Evolutionary conservation across 2,329 filamentous ascomycete genomes (phyloP).

Genomic region (Harringtonia lauricola): DNA sequence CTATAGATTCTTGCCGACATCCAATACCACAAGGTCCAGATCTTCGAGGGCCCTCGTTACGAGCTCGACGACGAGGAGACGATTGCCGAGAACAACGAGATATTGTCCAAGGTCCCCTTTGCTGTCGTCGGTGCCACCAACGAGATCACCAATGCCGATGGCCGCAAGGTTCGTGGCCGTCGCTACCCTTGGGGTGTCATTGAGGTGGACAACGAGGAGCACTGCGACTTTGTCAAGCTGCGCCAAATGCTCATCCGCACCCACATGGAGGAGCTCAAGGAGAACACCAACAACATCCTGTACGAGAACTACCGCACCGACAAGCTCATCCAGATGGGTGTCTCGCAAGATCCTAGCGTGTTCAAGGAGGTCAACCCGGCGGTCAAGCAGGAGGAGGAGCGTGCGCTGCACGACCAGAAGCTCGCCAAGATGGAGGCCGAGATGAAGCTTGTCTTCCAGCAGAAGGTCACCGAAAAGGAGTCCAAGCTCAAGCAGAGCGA

Average conservation of each 20-base stretch:
- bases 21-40: slow-evolving; percentile 93
- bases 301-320: slow-evolving; percentile 99
- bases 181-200: slow-evolving; percentile 97
- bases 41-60: slow-evolving; percentile 97
- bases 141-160: slow-evolving; percentile 83
- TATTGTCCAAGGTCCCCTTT: slow-evolving; percentile 99
- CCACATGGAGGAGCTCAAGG: slow-evolving; percentile 99
- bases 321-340: slow-evolving; percentile 97
- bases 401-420: slow-evolving; percentile 96
- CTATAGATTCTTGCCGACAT: slow-evolving; percentile 88
- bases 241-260: slow-evolving; percentile 99
- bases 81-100: slow-evolving; percentile 99
- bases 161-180: slow-evolving; percentile 90
- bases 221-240: slow-evolving; percentile 99
- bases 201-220: slow-evolving; percentile 99
- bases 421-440: slow-evolving; percentile 99
- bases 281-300: slow-evolving; percentile 91
- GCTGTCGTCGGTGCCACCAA: slow-evolving; percentile 95
- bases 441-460: slow-evolving; percentile 99
- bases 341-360: slow-evolving; percentile 94
- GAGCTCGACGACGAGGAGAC: slow-evolving; percentile 99
- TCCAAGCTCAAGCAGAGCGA: slow-evolving; percentile 99
- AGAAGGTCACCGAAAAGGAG: slow-evolving; percentile 99
- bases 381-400: slow-evolving; percentile 99
- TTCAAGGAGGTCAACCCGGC: slow-evolving; percentile 99